Evolutionary conservation across 495 filamentous ascomycete species (phyloP), one percentile per base, ranked within the genome.

Genomic region (Aspergillus saccharolyticus): DNA sequence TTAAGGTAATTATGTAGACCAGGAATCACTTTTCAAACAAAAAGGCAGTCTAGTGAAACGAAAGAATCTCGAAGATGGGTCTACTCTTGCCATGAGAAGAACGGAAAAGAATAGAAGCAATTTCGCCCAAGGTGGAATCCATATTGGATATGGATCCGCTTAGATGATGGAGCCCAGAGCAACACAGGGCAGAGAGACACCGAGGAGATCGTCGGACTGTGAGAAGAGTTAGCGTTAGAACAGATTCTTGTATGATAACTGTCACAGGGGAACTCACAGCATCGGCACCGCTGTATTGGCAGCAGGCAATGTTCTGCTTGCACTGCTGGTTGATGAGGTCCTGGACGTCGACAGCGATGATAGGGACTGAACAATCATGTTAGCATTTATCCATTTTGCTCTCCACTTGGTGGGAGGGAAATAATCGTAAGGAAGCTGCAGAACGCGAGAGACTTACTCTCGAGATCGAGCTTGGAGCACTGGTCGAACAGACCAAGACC

Each of bases 281-380:
- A 28, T 54, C 59, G 58, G 66, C 68, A 24, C 65, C 68, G 45
- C 71, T 75, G 66, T 74, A 66, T 58, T 75, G 73, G 66, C 77
- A 81, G 70, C 78, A 80, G 57, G 77, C 78, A 62, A 77, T 74
- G 63, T 75, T 78, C 75, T 79, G 75, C 69, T 80, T 79, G 73
- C 78, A 81, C 64, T 76, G 63, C 70, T 67, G 71, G 63, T 80
- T 71, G 58, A 80, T 70, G 43, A 78, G 30, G 55, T 81, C 76
- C 51, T 71, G 54, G 28, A 76, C 44, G 54, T 70, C 70, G 55
- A 81, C 56, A 28, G 63, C 64, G 45, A 67, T 16, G 43, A 68
- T 57, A 39, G 72, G 70, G 54, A 72, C 65, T 72, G 52, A 20
- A 45, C 2, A 5, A 6, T n/a, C 1, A 8, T 28, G 46, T 66